Conservation (phyloP, 169 alveolate genomes). For the Cryptosporidium felis region DNA sequence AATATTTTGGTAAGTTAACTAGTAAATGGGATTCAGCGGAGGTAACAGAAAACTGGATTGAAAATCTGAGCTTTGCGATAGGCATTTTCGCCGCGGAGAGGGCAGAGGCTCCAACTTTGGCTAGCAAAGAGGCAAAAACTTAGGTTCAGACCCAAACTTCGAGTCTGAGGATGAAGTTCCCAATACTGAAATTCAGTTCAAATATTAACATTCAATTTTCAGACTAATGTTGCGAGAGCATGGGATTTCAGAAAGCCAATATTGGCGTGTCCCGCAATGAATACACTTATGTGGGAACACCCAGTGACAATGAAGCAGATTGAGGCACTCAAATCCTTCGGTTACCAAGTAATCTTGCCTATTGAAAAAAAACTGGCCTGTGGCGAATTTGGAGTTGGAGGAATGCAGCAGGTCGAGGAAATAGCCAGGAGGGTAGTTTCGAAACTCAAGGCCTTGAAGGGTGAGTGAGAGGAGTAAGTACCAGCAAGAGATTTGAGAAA, state of each 20-base stretch:
- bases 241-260: constrained; percentile 89
- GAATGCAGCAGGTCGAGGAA: constrained; percentile 32
- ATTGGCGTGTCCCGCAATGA: constrained; percentile 94
- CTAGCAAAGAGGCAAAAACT: no score
- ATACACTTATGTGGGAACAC: constrained; percentile 90
- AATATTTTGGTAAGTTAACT: constrained; percentile 84
- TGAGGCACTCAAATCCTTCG: constrained; percentile 75
- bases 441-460: no score
- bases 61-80: no score
- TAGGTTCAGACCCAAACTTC: no score
- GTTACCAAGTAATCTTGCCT: constrained; percentile 78
- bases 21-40: no score
- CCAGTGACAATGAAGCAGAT: constrained; percentile 87
- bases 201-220: no score
- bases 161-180: no score
- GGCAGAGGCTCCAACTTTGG: no score
- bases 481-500: not conserved
- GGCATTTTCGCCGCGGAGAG: no score
- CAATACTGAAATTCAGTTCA: no score
- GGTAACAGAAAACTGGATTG: no score
- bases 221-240: constrained; percentile 91
- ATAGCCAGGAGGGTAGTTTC: constrained; percentile 17
- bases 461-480: no score
- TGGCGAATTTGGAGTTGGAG: constrained; percentile 83
- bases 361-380: constrained; percentile 82